These are phyloP conservation scores for Lolium perenne DNA, from an alignment of 176 grass and related monocot species.

Conservation along the genomic window DNA sequence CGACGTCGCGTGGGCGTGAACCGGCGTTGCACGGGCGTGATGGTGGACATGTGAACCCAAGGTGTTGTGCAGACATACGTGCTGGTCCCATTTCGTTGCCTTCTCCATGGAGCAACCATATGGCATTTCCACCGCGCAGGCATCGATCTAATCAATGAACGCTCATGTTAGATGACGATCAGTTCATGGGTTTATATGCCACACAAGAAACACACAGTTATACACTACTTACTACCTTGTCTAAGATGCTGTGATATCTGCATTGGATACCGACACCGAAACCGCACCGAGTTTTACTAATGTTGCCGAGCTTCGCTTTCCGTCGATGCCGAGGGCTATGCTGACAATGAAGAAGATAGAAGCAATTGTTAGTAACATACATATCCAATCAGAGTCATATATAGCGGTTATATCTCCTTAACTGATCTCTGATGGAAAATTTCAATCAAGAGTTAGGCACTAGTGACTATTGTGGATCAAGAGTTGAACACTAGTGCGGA, in stretches of 20 bases:
- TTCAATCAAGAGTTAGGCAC: not conserved
- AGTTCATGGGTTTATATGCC: not conserved
- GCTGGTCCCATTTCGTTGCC: constrained; percentile 64
- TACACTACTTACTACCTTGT: constrained; percentile 28
- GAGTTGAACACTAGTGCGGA: not conserved
- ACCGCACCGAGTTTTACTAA: not conserved
- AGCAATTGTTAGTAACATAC: constrained; percentile 23
- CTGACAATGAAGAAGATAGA: not conserved
- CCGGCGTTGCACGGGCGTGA: not conserved
- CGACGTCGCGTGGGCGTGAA: not conserved
- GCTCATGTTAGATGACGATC: not conserved
- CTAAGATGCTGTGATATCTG: constrained; percentile 28
- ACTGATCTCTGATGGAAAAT: not conserved
- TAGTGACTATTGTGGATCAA: too few relatives aligned
- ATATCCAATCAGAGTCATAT: not conserved
- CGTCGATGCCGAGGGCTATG: constrained; percentile 4
- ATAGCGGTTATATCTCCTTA: not conserved
- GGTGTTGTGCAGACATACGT: not conserved
- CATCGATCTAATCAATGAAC: constrained; percentile 39
- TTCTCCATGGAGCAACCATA: constrained; percentile 47
- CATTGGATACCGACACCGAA: not conserved
- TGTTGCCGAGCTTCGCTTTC: not conserved
- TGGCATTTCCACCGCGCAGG: constrained; percentile 10
- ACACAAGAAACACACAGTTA: not conserved
- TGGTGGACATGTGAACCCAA: not conserved